Conservation (phyloP, 768 basidiomycete genomes). For the Xanthoconium purpureum region DNA sequence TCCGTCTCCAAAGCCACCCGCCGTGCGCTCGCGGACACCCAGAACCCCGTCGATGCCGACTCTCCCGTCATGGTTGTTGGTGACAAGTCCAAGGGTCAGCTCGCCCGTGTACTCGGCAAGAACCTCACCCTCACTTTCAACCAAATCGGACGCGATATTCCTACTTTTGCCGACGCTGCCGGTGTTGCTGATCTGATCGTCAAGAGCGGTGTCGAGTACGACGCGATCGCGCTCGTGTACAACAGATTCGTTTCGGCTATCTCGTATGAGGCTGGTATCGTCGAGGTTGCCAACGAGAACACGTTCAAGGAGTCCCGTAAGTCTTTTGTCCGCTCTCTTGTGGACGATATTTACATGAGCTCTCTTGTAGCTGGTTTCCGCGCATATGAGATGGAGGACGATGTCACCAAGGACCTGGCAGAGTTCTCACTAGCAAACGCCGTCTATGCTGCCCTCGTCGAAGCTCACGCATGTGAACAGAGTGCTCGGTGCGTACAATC, state of each 20-base stretch:
- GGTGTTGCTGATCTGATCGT: conserved; percentile 91
- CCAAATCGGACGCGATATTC: conserved; percentile 96
- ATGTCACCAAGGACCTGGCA: conserved; percentile 86
- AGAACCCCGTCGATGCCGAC: conserved; percentile 48
- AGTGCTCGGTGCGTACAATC: conserved; percentile 66
- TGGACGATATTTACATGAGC: neutral
- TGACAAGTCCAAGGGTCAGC: conserved; percentile 96
- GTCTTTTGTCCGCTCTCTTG: conserved; percentile 20
- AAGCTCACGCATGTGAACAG: conserved; percentile 94
- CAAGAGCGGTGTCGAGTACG: conserved; percentile 81
- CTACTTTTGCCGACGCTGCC: conserved; percentile 94
- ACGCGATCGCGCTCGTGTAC: conserved; percentile 77
- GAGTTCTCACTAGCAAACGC: conserved; percentile 98
- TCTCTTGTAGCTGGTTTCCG: conserved; percentile 72
- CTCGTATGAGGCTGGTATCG: conserved; percentile 76
- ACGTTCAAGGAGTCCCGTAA: conserved; percentile 76
- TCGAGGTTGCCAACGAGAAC: conserved; percentile 80
- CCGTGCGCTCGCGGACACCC: conserved; percentile 56
- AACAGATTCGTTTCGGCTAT: conserved; percentile 88
- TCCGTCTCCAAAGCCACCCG: conserved; percentile 90
- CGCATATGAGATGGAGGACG: conserved; percentile 97
- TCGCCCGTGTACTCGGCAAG: conserved; percentile 58
- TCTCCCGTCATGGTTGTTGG: conserved; percentile 86
- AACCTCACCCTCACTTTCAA: conserved; percentile 89
- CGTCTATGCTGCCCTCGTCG: conserved; percentile 89